A percentile compares a stretch with the other conserved stretches of the same genome.
phyloP scores from a whole-genome alignment of 257 asterid genomes.

The Rehmannia glutinosa region DNA sequence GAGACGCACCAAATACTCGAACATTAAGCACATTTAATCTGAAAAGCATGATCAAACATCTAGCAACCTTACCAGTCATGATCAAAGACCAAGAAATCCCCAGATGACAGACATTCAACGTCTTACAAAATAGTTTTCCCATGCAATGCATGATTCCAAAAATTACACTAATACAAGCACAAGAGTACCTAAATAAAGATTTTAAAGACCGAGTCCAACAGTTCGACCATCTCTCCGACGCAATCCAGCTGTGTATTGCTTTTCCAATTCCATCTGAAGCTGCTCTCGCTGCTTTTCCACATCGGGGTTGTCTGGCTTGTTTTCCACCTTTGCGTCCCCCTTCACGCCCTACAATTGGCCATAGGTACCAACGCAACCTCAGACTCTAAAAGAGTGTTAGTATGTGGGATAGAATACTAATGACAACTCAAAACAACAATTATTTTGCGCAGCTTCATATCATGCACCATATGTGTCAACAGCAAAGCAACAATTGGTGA shows the following conservation, averaged over 20 bases:
- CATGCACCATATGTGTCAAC: conserved; percentile 7
- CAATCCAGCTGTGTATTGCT: conserved; percentile 94
- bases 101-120: neutral
- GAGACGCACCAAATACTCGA: too few relatives aligned
- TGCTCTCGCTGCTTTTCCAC: conserved; percentile 82
- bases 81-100: conserved; percentile 11
- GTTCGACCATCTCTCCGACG: conserved; percentile 99
- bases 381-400: conserved; percentile 98
- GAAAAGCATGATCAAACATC: neutral
- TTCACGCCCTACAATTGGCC: conserved; percentile 99
- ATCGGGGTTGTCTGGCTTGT: conserved; percentile 52
- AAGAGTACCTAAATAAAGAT: conserved; percentile 5
- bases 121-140: conserved; percentile 11
- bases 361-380: conserved; percentile 94
- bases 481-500: conserved; percentile 14
- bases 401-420: conserved; percentile 31
- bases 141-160: conserved; percentile 1
- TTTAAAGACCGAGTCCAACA: conserved; percentile 90
- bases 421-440: conserved; percentile 3
- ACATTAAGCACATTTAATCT: neutral
- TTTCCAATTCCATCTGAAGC: conserved; percentile 91
- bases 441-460: conserved; percentile 8
- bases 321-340: conserved; percentile 60
- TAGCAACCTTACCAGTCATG: conserved; percentile 9
- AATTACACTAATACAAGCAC: conserved; percentile 12